These are phyloP conservation scores for Aspergillus baeticus DNA, from an alignment of 495 filamentous ascomycete species.

Conservation along the genomic window DNA sequence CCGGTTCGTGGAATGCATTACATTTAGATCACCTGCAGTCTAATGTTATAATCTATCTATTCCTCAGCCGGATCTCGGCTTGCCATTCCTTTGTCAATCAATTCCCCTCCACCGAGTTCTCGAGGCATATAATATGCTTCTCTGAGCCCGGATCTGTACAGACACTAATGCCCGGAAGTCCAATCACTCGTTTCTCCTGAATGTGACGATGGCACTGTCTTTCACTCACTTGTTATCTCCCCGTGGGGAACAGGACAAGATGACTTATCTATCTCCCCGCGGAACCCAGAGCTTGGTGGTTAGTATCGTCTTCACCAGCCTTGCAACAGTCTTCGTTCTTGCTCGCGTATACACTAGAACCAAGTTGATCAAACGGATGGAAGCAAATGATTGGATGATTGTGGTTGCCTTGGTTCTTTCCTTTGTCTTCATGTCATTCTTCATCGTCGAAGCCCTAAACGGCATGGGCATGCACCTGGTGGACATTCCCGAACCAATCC, in stretches of 20 bases:
- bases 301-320: slow-evolving; percentile 37
- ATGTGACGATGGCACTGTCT: slow-evolving; percentile 20
- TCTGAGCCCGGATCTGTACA: too few species aligned
- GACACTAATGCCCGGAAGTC: too few species aligned
- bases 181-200: too few species aligned
- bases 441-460: slow-evolving; percentile 37
- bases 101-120: too few species aligned
- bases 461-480: slow-evolving; percentile 43
- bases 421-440: slow-evolving; percentile 41
- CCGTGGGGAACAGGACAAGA: slow-evolving; percentile 12
- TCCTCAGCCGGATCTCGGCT: background rate
- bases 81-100: background rate
- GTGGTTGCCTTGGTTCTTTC: slow-evolving; percentile 41
- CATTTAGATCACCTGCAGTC: background rate
- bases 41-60: too few species aligned
- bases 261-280: slow-evolving; percentile 23
- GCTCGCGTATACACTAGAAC: slow-evolving; percentile 40
- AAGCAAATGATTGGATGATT: slow-evolving; percentile 46
- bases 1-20: background rate
- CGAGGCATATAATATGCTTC: too few species aligned
- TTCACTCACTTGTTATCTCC: slow-evolving; percentile 18
- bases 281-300: slow-evolving; percentile 30
- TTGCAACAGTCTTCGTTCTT: slow-evolving; percentile 36
- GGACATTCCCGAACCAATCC: slow-evolving; percentile 33
- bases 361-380: slow-evolving; percentile 34